Evolutionary conservation across 257 asterid species (phyloP), one percentile per base, ranked within the genome.

Genomic region (Nemophila menziesii): DNA sequence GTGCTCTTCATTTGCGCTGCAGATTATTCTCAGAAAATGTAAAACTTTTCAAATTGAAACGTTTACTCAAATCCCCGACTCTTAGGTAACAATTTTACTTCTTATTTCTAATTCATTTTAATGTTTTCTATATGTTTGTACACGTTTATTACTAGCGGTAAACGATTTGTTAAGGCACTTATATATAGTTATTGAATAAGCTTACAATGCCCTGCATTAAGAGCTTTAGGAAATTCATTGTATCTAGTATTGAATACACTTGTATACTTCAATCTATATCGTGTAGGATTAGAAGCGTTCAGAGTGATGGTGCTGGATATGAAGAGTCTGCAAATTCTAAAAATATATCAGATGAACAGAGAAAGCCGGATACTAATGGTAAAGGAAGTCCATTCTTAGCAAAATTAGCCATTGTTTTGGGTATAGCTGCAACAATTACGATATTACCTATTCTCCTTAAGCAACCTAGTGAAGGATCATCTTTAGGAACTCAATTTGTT

Each of bases 371-470:
- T 33, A 75, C 58, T 43, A 55, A 27, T 49, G 55, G 54, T 43
- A 44, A 29, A 27, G 74, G 63, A 54, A 64, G 58, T 51, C 56
- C 83, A 15, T 66, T 86, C 65, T 74, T 82, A 38, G 64, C 76
- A n/a, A 82, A 53, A 64, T 45, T 82, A 45, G 85, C 78, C 23
- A 66, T 82, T 34, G 47, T 65, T 54, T 46, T 86, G 55, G 92
- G 79, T 50, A 43, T 86, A 56, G 90, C 92, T 59, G 79, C 76
- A 55, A 68, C 72, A 41, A 49, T 78, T 43, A 75, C 94, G 16
- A 40, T 78, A 45, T 26, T 76, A 33, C 72, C 83, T 40, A 49
- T 70, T 60, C 49, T 64, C 56, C 39, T 72, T 22, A 73, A 67
- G 44, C 70, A 56, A 29, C 61, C 74, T 60, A 72, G 58, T 54